Conservation (phyloP, 2,329 filamentous ascomycete species). For the Beauveria caledonica region DNA sequence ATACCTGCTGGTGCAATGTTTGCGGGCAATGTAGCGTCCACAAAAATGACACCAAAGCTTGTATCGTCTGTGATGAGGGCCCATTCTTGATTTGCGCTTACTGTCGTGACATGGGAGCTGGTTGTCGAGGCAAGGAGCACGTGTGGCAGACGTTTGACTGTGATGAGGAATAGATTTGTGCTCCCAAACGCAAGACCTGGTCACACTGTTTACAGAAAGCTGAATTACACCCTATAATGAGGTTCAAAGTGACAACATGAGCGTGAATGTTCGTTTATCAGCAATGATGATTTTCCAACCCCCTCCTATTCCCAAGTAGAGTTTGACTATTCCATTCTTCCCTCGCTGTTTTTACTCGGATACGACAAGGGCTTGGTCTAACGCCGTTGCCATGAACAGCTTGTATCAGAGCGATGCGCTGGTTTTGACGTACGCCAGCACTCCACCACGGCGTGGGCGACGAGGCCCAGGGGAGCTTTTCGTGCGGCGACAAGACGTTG, state of each 20-base stretch:
- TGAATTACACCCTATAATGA: too few relatives aligned
- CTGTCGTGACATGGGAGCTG: neutral
- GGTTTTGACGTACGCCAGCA: neutral
- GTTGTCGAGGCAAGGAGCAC: slow-evolving; percentile 1
- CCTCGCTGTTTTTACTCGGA: neutral
- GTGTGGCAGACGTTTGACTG: neutral
- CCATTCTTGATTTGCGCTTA: slow-evolving; percentile 13
- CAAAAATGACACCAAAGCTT: neutral
- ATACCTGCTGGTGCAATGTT: slow-evolving; percentile 13
- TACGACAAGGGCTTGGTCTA: neutral
- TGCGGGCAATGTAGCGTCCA: slow-evolving; percentile 13
- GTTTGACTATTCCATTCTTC: neutral
- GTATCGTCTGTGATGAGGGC: slow-evolving; percentile 12
- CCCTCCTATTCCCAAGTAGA: neutral
- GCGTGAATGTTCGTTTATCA: too few relatives aligned
- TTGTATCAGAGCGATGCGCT: neutral
- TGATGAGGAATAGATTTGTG: neutral
- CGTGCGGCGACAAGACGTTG: too few relatives aligned
- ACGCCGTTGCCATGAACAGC: neutral
- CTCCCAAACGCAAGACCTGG: too few relatives aligned
- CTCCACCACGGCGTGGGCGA: neutral
- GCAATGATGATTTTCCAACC: too few relatives aligned
- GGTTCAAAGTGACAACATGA: too few relatives aligned
- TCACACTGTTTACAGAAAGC: too few relatives aligned
- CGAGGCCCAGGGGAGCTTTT: neutral